These are phyloP conservation scores for Leucosporidium scottii DNA, from an alignment of 768 basidiomycete genomes.

Conservation along the genomic window DNA sequence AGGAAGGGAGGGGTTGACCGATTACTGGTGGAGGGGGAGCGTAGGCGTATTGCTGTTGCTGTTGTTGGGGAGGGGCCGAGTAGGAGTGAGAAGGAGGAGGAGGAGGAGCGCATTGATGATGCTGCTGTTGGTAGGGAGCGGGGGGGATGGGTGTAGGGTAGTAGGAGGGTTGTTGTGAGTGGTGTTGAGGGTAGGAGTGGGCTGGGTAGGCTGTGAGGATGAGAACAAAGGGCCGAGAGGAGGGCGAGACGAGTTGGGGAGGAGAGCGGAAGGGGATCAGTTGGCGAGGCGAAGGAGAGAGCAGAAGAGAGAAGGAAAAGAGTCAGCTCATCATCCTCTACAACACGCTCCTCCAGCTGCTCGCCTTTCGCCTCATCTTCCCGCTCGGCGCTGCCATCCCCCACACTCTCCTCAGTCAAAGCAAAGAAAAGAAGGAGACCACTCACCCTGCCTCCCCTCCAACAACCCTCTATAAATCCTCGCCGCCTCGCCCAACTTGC, in stretches of 20 bases:
- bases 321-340: neutral
- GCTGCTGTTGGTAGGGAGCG: neutral
- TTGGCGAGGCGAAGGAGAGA: neutral
- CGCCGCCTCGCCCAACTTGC: slow-evolving; percentile 84
- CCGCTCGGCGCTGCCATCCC: no score
- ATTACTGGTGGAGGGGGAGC: neutral
- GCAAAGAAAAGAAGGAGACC: no score
- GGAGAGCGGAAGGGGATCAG: no score
- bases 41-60: neutral
- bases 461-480: slow-evolving; percentile 82
- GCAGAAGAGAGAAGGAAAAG: neutral
- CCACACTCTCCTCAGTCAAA: no score
- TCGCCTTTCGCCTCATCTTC: no score
- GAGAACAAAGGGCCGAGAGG: no score
- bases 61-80: neutral
- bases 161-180: neutral
- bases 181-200: neutral
- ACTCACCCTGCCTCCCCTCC: slow-evolving; percentile 43
- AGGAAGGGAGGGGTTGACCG: neutral
- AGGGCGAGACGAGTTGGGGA: no score
- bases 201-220: neutral
- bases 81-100: neutral
- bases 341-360: no score
- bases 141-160: neutral
- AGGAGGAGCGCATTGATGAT: neutral